Evolutionary conservation across 2,329 filamentous ascomycete species (phyloP).

Genomic region (Neopestalotiopsis sp.): DNA sequence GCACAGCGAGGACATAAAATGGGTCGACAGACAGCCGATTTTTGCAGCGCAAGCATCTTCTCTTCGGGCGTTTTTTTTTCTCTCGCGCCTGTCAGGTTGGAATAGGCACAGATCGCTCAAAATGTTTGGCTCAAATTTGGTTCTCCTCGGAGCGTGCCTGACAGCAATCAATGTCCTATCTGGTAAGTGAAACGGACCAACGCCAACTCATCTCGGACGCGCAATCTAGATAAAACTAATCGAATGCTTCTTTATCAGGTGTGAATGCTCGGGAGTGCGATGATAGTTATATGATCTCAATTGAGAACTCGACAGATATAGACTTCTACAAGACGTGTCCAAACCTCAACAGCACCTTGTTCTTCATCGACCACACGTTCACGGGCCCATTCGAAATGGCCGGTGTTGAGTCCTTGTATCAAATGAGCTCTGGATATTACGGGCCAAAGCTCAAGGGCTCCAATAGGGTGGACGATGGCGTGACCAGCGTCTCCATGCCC

Average conservation of each 20-base stretch:
- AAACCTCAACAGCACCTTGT: not conserved
- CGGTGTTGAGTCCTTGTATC: not conserved
- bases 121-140: not conserved
- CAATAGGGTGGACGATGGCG: not conserved
- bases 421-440: not conserved
- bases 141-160: not conserved
- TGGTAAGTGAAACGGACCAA: not conserved
- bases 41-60: not conserved
- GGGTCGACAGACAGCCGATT: not conserved
- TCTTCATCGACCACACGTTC: not conserved
- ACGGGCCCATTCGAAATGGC: not conserved
- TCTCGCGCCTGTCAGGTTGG: not conserved
- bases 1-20: not conserved
- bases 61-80: not conserved
- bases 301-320: not conserved
- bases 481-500: not conserved
- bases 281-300: not conserved
- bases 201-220: not conserved
- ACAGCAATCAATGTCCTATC: not conserved
- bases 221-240: not conserved
- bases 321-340: slow-evolving; percentile 6
- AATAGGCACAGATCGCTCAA: not conserved
- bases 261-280: not conserved
- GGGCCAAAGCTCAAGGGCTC: slow-evolving; percentile 1
- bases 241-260: not conserved